Percentiles rank a stretch among this genome's conserved stretches.
phyloP scores from a whole-genome alignment of 768 basidiomycete species.

The Leccinum barrowsii region DNA sequence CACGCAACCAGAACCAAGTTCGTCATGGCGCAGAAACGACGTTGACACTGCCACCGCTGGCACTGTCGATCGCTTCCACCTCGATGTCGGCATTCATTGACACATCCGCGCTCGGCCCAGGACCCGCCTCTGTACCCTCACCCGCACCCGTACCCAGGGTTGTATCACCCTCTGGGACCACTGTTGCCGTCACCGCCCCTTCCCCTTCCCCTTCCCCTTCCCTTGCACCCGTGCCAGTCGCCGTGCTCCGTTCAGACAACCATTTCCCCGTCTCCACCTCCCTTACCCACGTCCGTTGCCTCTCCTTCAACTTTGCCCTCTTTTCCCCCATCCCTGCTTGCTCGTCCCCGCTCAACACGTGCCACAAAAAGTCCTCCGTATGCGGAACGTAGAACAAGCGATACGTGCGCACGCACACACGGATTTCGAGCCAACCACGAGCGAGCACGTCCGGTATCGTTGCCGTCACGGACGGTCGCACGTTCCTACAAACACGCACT shows the following conservation, averaged over 20 bases:
- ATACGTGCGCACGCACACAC: conserved; percentile 55
- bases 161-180: neutral
- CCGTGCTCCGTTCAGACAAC: conserved; percentile 1
- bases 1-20: neutral
- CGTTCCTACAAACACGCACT: conserved; percentile 14
- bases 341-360: conserved; percentile 6
- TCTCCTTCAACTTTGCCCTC: conserved; percentile 5
- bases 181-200: neutral
- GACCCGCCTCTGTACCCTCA: neutral
- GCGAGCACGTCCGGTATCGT: conserved; percentile 44
- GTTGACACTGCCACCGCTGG: neutral
- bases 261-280: conserved; percentile 15
- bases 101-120: neutral
- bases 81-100: neutral
- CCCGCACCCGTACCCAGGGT: neutral
- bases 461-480: conserved; percentile 14
- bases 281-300: conserved; percentile 13
- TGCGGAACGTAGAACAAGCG: conserved; percentile 26
- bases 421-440: conserved; percentile 69
- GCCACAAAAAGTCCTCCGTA: conserved; percentile 24
- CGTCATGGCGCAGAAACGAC: conserved; percentile 8
- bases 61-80: neutral
- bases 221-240: neutral
- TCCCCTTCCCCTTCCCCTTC: neutral
- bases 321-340: neutral